Percentiles rank a stretch among this genome's conserved stretches.
Conservation (phyloP, 2,329 filamentous ascomycete species). For the Penicillium fuscoglaucum region DNA sequence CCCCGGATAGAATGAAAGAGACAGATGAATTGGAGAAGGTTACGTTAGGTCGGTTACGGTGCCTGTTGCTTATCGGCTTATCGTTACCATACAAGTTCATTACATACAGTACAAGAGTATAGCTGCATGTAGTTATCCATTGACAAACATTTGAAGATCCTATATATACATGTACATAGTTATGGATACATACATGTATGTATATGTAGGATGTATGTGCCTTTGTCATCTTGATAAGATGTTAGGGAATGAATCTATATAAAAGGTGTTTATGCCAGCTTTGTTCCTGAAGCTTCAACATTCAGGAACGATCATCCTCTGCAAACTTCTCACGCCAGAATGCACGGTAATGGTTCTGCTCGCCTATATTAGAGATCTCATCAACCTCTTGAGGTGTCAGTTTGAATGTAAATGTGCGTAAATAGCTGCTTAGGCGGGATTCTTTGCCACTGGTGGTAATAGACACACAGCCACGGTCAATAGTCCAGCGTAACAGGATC, state of each 20-base stretch:
- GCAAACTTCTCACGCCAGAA: slow-evolving; percentile 55
- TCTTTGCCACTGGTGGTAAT: slow-evolving; percentile 64
- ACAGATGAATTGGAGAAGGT: slow-evolving; percentile 12
- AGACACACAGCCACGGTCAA: slow-evolving; percentile 60
- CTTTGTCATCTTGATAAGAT: neutral
- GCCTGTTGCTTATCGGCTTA: slow-evolving; percentile 12
- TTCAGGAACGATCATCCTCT: slow-evolving; percentile 43
- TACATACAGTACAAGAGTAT: neutral
- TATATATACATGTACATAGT: neutral
- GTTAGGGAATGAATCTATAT: neutral
- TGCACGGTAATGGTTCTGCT: slow-evolving; percentile 52
- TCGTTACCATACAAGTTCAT: slow-evolving; percentile 5
- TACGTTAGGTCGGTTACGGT: slow-evolving; percentile 5
- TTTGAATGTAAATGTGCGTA: slow-evolving; percentile 57
- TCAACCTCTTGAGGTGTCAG: slow-evolving; percentile 60
- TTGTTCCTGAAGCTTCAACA: neutral
- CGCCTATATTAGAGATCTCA: slow-evolving; percentile 51
- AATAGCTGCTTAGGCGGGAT: slow-evolving; percentile 58
- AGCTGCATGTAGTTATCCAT: too few relatives aligned
- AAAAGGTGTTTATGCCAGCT: neutral
- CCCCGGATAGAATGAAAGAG: slow-evolving; percentile 10
- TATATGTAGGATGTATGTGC: neutral
- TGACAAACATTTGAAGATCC: neutral
- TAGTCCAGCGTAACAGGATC: slow-evolving; percentile 59
- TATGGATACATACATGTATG: neutral